phyloP scores from a whole-genome alignment of 495 filamentous ascomycete genomes.

The Talaromyces nanjingensis region DNA sequence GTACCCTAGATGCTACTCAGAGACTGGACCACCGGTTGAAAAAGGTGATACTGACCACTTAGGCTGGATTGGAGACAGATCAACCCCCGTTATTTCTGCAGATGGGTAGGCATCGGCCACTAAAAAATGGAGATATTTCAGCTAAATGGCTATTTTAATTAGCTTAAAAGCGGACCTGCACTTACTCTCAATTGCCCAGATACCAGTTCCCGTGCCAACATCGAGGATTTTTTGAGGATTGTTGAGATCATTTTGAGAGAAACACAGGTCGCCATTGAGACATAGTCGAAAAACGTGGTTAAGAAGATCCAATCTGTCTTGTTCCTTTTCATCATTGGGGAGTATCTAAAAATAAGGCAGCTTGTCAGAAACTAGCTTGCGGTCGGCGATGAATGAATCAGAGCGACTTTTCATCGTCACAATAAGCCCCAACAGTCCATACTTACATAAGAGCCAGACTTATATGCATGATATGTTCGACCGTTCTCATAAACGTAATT shows the following conservation, averaged over 20 bases:
- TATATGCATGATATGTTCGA: slow-evolving; percentile 21
- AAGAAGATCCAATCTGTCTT: slow-evolving; percentile 18
- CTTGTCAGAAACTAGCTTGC: not conserved
- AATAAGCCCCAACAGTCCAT: not conserved
- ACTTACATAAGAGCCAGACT: slow-evolving; percentile 2
- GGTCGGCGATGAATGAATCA: not conserved
- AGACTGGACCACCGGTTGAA: not conserved
- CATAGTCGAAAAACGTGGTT: slow-evolving; percentile 14
- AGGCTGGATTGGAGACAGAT: slow-evolving; percentile 58
- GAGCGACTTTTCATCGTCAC: not conserved
- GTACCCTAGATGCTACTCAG: slow-evolving; percentile 12
- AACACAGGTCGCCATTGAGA: not conserved
- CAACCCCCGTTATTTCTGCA: slow-evolving; percentile 46
- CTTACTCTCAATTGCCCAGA: slow-evolving; percentile 55
- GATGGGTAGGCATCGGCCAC: slow-evolving; percentile 31
- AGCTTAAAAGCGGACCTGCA: not conserved
- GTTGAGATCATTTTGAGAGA: slow-evolving; percentile 12
- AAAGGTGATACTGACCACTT: slow-evolving; percentile 24
- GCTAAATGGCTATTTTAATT: not conserved
- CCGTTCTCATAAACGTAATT: slow-evolving; percentile 24
- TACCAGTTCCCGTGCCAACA: slow-evolving; percentile 60
- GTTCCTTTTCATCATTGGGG: slow-evolving; percentile 22
- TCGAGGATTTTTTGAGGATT: slow-evolving; percentile 51
- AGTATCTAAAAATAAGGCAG: slow-evolving; percentile 10
- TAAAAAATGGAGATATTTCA: not conserved